These are phyloP conservation scores for Esteya vermicola DNA, from an alignment of 2,329 filamentous ascomycete species.

Conservation along the genomic window DNA sequence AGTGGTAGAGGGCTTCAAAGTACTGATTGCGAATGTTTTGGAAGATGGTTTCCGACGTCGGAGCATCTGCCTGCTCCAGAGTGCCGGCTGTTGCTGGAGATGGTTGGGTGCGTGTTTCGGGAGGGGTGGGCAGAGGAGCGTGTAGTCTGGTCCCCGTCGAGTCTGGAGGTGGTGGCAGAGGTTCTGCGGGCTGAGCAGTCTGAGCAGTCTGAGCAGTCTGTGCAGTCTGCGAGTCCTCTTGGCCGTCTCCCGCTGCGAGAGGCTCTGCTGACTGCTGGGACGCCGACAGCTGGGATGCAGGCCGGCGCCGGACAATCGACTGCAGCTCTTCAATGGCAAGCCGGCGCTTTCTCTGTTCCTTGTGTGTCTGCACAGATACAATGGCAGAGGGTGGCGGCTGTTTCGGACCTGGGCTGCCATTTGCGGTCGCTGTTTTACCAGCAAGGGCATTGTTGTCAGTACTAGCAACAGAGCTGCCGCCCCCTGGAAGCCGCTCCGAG, in stretches of 20 bases:
- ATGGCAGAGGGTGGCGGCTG: conserved; percentile 16
- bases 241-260: too few species aligned
- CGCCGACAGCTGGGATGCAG: conserved; percentile 24
- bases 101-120: conserved; percentile 11
- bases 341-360: conserved; percentile 38
- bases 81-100: background rate
- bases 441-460: too few species aligned
- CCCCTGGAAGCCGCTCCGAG: conserved; percentile 14
- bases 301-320: conserved; percentile 40
- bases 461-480: too few species aligned
- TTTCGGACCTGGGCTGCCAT: conserved; percentile 2
- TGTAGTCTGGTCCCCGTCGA: too few species aligned
- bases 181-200: too few species aligned
- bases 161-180: too few species aligned
- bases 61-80: conserved; percentile 11
- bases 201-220: too few species aligned
- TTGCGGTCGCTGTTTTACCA: too few species aligned
- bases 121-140: conserved; percentile 3
- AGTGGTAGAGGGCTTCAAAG: conserved; percentile 46
- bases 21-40: conserved; percentile 45
- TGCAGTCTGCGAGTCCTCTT: too few species aligned
- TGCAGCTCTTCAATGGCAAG: conserved; percentile 50
- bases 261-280: background rate
- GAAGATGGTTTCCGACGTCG: conserved; percentile 37
- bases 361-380: conserved; percentile 31